Evolutionary conservation across 2,329 filamentous ascomycete genomes (phyloP).

Genomic region (Botrytis elliptica): DNA sequence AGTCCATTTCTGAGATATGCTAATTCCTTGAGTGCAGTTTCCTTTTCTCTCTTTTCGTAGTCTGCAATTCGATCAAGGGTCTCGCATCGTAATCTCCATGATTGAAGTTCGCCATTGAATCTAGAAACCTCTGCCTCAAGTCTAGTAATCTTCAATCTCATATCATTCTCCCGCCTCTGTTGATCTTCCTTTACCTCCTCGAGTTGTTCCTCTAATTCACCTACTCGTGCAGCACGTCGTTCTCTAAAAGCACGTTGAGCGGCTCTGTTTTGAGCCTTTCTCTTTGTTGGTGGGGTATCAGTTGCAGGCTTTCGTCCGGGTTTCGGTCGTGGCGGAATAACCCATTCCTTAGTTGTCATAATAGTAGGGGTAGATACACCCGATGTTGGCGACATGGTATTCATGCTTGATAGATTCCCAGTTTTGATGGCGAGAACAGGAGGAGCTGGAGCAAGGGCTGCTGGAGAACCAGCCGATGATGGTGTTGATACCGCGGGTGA

Average conservation of each 20-base stretch:
- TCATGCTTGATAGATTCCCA: slow-evolving; percentile 28
- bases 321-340: slow-evolving; percentile 79
- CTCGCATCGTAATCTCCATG: slow-evolving; percentile 39
- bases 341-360: slow-evolving; percentile 81
- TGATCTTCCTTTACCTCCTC: slow-evolving; percentile 59
- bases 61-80: slow-evolving; percentile 39
- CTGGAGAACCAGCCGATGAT: slow-evolving; percentile 42
- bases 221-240: slow-evolving; percentile 78
- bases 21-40: slow-evolving; percentile 45
- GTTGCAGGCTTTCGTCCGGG: slow-evolving; percentile 92
- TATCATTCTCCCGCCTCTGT: slow-evolving; percentile 56
- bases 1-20: slow-evolving; percentile 38
- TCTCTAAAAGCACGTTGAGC: slow-evolving; percentile 91
- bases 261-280: slow-evolving; percentile 90
- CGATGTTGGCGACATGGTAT: slow-evolving; percentile 33
- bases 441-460: slow-evolving; percentile 38
- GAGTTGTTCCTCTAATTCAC: slow-evolving; percentile 68
- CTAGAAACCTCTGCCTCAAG: slow-evolving; percentile 67
- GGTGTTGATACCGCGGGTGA: slow-evolving; percentile 43
- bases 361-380: slow-evolving; percentile 44
- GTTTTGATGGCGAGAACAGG: slow-evolving; percentile 41
- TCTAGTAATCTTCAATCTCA: slow-evolving; percentile 53
- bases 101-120: slow-evolving; percentile 46
- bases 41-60: slow-evolving; percentile 44
- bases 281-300: slow-evolving; percentile 87